These are phyloP conservation scores for Solanum etuberosum DNA, from an alignment of 257 asterid genomes.

Conservation along the genomic window DNA sequence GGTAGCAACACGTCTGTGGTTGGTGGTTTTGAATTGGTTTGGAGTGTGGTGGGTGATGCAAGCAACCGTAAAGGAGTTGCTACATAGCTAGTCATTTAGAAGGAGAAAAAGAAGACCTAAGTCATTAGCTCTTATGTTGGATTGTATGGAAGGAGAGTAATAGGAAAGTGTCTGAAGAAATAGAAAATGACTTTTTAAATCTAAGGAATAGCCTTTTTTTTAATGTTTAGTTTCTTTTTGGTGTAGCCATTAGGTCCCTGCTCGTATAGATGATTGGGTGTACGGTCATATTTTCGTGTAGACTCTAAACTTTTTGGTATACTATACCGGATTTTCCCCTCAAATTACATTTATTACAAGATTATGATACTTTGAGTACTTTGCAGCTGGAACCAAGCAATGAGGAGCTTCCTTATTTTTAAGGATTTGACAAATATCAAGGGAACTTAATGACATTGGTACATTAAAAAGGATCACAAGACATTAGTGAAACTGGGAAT, in stretches of 20 bases:
- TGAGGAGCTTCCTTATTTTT: neutral
- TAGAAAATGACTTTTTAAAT: neutral
- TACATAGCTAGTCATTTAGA: neutral
- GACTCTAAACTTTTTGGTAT: neutral
- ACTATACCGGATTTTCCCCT: neutral
- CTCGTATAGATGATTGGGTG: neutral
- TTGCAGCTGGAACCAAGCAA: neutral
- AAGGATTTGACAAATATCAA: neutral
- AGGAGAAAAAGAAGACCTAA: neutral
- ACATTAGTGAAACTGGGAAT: neutral
- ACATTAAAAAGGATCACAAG: neutral
- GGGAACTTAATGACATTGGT: neutral
- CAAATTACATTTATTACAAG: neutral
- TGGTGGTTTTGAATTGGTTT: neutral
- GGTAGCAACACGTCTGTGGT: neutral
- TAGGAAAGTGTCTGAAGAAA: neutral
- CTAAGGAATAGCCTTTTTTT: neutral
- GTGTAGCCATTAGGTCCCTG: neutral
- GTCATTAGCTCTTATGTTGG: neutral
- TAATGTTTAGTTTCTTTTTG: neutral
- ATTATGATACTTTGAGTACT: neutral
- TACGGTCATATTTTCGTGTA: neutral
- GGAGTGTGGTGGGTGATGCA: neutral
- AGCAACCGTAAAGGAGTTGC: neutral
- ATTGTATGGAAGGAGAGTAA: neutral